phyloP scores from a whole-genome alignment of 1,139 yeast genomes.

The Candida mesenterica region DNA sequence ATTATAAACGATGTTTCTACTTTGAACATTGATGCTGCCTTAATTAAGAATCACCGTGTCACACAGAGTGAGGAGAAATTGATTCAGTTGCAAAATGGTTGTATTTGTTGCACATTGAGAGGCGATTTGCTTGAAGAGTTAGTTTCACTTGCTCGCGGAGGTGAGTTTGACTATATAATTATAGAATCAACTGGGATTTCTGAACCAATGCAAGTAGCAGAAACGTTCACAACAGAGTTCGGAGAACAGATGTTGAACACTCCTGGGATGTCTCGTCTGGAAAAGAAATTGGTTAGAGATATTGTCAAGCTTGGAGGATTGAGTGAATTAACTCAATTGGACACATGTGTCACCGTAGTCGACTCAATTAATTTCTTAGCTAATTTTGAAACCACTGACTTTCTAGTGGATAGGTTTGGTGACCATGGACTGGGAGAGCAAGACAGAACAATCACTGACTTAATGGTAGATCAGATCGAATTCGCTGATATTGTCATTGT shows the following conservation, averaged over 20 bases:
- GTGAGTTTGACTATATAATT: slow-evolving; percentile 39
- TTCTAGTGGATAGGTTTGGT: slow-evolving; percentile 39
- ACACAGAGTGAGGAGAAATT: slow-evolving; percentile 41
- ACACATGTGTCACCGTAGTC: slow-evolving; percentile 48
- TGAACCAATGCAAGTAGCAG: slow-evolving; percentile 52
- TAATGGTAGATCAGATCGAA: slow-evolving; percentile 47
- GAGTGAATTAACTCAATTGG: slow-evolving; percentile 34
- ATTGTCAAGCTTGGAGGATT: slow-evolving; percentile 39
- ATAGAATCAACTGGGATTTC: slow-evolving; percentile 48
- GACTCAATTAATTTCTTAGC: slow-evolving; percentile 39
- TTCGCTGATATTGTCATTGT: slow-evolving; percentile 43
- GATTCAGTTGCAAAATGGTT: slow-evolving; percentile 46
- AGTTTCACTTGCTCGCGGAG: slow-evolving; percentile 30
- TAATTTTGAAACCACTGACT: slow-evolving; percentile 43
- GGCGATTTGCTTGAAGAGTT: slow-evolving; percentile 46
- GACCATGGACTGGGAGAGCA: slow-evolving; percentile 36
- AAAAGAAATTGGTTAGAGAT: slow-evolving; percentile 25
- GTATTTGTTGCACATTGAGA: slow-evolving; percentile 47
- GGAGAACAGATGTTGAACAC: slow-evolving; percentile 26
- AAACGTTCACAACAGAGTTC: slow-evolving; percentile 44
- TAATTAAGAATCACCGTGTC: slow-evolving; percentile 37
- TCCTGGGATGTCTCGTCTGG: slow-evolving; percentile 19
- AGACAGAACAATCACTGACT: slow-evolving; percentile 44
- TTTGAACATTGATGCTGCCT: slow-evolving; percentile 41
- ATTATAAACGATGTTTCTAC: slow-evolving; percentile 43